Conservation (phyloP, 192 early-diverging fungal genomes). For the Coemansia sp. region DNA sequence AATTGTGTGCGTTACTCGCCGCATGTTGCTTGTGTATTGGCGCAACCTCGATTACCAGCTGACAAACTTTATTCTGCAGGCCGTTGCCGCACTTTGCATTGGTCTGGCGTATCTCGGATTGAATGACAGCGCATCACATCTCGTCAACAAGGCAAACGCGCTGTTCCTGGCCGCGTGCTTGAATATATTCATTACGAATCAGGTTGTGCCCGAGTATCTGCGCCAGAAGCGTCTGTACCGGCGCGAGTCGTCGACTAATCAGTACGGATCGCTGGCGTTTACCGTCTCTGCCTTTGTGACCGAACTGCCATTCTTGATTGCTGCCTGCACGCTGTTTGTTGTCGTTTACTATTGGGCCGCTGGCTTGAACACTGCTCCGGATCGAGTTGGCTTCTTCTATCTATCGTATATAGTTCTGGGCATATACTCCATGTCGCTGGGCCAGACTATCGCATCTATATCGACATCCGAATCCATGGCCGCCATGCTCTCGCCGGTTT, state of each 20-base stretch:
- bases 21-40: slow-evolving; percentile 71
- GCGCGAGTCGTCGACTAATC: slow-evolving; percentile 63
- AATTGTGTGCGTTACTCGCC: slow-evolving; percentile 58
- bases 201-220: slow-evolving; percentile 66
- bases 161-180: slow-evolving; percentile 55
- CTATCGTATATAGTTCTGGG: slow-evolving; percentile 55
- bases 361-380: slow-evolving; percentile 51
- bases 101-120: slow-evolving; percentile 71
- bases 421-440: slow-evolving; percentile 57
- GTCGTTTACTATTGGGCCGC: slow-evolving; percentile 63
- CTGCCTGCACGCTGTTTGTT: slow-evolving; percentile 58
- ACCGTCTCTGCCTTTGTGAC: slow-evolving; percentile 59
- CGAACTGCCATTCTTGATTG: slow-evolving; percentile 64
- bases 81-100: slow-evolving; percentile 60
- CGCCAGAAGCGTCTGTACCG: slow-evolving; percentile 60
- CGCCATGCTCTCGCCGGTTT: slow-evolving; percentile 63
- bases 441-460: slow-evolving; percentile 61
- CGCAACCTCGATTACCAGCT: slow-evolving; percentile 70
- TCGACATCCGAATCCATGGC: slow-evolving; percentile 59
- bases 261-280: slow-evolving; percentile 67
- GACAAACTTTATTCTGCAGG: slow-evolving; percentile 59
- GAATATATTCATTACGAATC: slow-evolving; percentile 61
- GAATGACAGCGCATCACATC: slow-evolving; percentile 52
- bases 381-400: slow-evolving; percentile 64
- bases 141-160: slow-evolving; percentile 63